These are phyloP conservation scores for Aegilops bicornis DNA, from an alignment of 176 grass and related monocot genomes.

Conservation along the genomic window DNA sequence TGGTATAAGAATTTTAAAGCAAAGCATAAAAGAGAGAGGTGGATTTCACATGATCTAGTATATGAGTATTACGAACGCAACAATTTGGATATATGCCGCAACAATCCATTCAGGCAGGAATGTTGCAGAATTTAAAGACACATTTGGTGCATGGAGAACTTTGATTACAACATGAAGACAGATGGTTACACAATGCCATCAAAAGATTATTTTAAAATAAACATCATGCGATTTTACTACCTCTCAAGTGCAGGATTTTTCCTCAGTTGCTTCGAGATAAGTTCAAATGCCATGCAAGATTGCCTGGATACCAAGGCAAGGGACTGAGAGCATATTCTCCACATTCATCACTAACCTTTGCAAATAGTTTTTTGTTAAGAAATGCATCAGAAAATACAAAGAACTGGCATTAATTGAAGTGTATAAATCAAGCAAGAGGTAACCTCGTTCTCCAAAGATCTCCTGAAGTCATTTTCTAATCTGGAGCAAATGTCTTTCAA, in stretches of 20 bases:
- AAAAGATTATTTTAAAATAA: constrained; percentile 19
- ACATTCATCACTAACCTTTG: constrained; percentile 66
- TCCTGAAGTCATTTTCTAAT: constrained; percentile 70
- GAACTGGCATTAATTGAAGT: not conserved
- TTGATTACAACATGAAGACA: constrained; percentile 3
- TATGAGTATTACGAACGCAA: not conserved
- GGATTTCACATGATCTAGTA: not conserved
- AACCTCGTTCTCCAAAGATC: constrained; percentile 76
- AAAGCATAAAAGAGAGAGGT: constrained; percentile 1
- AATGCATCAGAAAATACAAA: constrained; percentile 6
- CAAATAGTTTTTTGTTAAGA: constrained; percentile 8
- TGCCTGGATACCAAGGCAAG: constrained; percentile 85
- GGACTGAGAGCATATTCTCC: constrained; percentile 72
- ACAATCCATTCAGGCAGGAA: not conserved
- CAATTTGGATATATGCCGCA: not conserved
- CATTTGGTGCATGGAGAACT: not conserved
- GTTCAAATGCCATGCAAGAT: constrained; percentile 97
- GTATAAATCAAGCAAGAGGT: not conserved
- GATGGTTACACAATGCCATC: not conserved
- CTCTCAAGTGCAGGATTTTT: constrained; percentile 85
- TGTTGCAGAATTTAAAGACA: not conserved
- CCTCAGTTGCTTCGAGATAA: constrained; percentile 91
- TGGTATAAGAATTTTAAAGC: not conserved
- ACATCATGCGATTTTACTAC: constrained; percentile 42
- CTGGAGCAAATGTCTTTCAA: constrained; percentile 67